phyloP scores from a whole-genome alignment of 768 basidiomycete genomes.

The Lanmaoa pseudosensibilis region DNA sequence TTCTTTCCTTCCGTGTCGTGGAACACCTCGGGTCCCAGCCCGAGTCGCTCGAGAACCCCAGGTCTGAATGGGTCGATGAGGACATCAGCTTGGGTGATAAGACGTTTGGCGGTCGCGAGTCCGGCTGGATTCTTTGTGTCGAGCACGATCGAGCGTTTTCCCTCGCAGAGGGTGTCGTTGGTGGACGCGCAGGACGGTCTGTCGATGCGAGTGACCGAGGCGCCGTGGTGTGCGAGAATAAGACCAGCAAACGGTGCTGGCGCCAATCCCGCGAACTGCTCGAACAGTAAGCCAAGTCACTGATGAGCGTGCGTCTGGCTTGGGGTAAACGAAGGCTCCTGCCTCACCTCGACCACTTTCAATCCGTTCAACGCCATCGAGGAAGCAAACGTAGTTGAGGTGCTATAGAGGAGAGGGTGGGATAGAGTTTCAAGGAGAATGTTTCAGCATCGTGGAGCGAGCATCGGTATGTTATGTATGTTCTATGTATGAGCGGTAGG shows the following conservation, averaged over 20 bases:
- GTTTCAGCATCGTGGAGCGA: too few relatives aligned
- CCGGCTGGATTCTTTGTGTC: constrained; percentile 65
- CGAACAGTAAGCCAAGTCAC: neutral
- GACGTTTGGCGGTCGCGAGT: constrained; percentile 49
- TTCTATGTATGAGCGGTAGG: too few relatives aligned
- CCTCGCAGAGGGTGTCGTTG: constrained; percentile 59
- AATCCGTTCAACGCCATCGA: constrained; percentile 50
- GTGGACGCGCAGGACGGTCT: constrained; percentile 43
- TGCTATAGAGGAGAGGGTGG: neutral
- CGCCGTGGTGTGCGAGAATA: constrained; percentile 77
- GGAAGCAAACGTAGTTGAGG: neutral
- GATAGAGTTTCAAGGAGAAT: neutral
- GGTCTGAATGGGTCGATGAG: constrained; percentile 84
- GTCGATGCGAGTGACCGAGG: constrained; percentile 75
- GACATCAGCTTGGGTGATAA: constrained; percentile 71
- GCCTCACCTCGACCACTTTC: constrained; percentile 50
- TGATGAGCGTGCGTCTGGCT: neutral
- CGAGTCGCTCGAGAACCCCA: constrained; percentile 76
- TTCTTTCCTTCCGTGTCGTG: constrained; percentile 44
- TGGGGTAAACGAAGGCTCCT: neutral
- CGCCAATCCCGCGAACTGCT: constrained; percentile 77
- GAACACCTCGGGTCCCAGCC: constrained; percentile 75
- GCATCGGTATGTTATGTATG: too few relatives aligned
- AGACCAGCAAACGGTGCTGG: constrained; percentile 81
- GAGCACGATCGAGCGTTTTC: constrained; percentile 74